Percentiles rank a stretch among this genome's conserved stretches.
Conservation (phyloP, 192 early-diverging fungal species). For the Fimicolochytrium jonesii region DNA sequence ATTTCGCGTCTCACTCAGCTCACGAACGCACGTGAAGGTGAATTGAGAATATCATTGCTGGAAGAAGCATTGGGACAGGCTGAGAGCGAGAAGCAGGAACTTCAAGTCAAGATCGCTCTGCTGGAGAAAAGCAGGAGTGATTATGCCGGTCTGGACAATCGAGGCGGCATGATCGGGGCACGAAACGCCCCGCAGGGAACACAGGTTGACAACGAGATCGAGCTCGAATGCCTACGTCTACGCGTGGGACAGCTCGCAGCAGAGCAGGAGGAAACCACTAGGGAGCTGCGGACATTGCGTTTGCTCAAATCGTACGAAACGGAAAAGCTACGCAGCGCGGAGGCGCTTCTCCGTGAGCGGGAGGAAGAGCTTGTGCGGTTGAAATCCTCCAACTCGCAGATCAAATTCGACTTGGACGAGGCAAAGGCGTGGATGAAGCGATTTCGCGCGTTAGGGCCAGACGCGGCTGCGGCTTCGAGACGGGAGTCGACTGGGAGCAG, state of each 20-base stretch:
- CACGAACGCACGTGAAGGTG: conserved; percentile 8
- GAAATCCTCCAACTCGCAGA: conserved; percentile 8
- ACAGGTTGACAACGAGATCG: background rate
- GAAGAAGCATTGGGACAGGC: conserved; percentile 31
- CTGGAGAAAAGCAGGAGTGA: conserved; percentile 14
- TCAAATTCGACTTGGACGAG: conserved; percentile 34
- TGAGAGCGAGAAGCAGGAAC: conserved; percentile 30
- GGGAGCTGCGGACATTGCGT: conserved; percentile 23
- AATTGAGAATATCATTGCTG: conserved; percentile 20
- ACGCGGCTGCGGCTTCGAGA: too few species aligned
- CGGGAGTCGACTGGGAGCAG: background rate
- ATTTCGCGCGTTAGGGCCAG: background rate
- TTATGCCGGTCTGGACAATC: background rate
- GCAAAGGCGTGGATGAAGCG: background rate
- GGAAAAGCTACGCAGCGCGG: conserved; percentile 31
- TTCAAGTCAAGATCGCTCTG: conserved; percentile 17
- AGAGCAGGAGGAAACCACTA: conserved; percentile 9
- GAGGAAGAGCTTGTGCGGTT: conserved; percentile 30
- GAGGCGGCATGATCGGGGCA: too few species aligned
- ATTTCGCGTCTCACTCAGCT: conserved; percentile 35
- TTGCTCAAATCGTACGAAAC: conserved; percentile 31
- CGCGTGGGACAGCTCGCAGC: conserved; percentile 23
- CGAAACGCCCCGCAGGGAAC: too few species aligned
- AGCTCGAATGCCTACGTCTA: conserved; percentile 20
- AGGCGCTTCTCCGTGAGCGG: conserved; percentile 24